These are phyloP conservation scores for Phialophora chinensis DNA, from an alignment of 2,329 filamentous ascomycete species.

Conservation along the genomic window DNA sequence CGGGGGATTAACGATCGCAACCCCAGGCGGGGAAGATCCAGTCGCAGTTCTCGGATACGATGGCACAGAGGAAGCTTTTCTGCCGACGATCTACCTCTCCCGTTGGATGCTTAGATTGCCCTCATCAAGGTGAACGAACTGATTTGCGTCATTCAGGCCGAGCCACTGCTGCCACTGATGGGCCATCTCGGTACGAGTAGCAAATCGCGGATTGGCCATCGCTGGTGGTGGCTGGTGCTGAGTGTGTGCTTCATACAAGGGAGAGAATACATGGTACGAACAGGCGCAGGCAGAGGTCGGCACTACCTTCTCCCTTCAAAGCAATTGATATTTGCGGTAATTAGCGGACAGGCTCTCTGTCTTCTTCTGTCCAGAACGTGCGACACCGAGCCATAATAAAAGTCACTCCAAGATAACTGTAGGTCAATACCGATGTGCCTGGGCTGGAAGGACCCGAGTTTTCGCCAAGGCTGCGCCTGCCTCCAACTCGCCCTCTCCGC, in stretches of 20 bases:
- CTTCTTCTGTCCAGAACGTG: not conserved
- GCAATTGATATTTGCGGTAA: not conserved
- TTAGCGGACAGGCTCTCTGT: not conserved
- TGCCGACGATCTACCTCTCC: conserved; percentile 3
- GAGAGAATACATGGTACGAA: not conserved
- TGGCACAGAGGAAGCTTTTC: not conserved
- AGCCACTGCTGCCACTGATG: not conserved
- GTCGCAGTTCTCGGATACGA: not conserved
- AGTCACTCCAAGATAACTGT: not conserved
- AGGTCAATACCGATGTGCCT: not conserved
- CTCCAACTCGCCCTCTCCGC: conserved; percentile 22
- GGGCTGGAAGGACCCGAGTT: not conserved
- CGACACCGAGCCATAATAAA: not conserved
- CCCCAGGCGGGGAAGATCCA: conserved; percentile 1
- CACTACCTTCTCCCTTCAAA: not conserved
- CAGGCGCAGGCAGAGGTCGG: not conserved
- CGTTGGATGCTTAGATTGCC: not conserved
- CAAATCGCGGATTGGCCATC: not conserved
- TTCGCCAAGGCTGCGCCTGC: conserved; percentile 18
- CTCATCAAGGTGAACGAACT: not conserved
- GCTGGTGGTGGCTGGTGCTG: not conserved
- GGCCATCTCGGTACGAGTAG: not conserved
- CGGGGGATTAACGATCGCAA: not conserved
- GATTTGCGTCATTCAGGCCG: conserved; percentile 1
- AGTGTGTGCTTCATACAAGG: not conserved